phyloP scores from a whole-genome alignment of 2,329 filamentous ascomycete genomes.

The Beauveria rudraprayagi region DNA sequence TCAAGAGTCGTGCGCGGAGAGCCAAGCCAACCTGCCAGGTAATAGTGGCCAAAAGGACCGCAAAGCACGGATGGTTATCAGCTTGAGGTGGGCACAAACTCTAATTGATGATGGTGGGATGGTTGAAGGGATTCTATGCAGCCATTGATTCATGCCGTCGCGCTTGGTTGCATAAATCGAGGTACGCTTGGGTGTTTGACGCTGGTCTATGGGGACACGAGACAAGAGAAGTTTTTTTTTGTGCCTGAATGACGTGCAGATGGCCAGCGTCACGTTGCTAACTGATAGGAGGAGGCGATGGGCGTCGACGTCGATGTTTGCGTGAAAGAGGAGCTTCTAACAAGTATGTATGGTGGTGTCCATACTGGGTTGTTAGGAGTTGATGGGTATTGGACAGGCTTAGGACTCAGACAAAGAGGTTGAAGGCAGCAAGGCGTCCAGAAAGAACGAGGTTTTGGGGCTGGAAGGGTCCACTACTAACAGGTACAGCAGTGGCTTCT shows the following conservation, averaged over 20 bases:
- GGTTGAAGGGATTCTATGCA: background rate
- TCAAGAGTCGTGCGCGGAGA: no score
- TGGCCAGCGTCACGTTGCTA: background rate
- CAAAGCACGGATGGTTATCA: background rate
- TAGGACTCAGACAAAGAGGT: no score
- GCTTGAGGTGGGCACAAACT: background rate
- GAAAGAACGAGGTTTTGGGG: no score
- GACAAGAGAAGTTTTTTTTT: background rate
- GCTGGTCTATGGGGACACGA: background rate
- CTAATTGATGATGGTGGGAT: background rate
- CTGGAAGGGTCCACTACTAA: no score
- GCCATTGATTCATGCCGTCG: background rate
- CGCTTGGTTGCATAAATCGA: background rate
- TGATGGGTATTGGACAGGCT: no score
- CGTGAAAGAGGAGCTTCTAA: background rate
- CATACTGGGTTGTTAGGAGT: background rate
- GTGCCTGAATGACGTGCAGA: conserved; percentile 2
- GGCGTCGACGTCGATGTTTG: no score
- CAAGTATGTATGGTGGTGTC: background rate
- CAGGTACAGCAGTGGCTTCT: no score
- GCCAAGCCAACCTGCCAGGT: no score
- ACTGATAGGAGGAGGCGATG: background rate
- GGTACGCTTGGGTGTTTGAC: background rate
- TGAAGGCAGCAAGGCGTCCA: no score
- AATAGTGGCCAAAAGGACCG: no score